phyloP scores from a whole-genome alignment of 805 yeast genomes.

The Wickerhamomyces hampshirensis region DNA sequence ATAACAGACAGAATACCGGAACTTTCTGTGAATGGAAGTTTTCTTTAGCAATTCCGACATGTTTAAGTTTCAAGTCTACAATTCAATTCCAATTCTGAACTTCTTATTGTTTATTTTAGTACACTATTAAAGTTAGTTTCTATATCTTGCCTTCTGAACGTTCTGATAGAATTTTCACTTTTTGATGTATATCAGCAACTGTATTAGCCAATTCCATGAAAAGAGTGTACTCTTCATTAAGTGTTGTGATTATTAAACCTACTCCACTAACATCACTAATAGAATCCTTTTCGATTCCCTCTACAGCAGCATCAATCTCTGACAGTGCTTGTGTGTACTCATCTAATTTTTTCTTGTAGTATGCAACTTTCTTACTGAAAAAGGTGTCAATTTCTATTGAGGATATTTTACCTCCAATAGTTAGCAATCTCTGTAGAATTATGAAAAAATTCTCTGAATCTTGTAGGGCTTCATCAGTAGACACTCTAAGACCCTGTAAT shows the following conservation, averaged over 20 bases:
- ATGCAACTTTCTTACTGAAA: slow-evolving; percentile 39
- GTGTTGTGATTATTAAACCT: slow-evolving; percentile 52
- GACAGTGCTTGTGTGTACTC: slow-evolving; percentile 41
- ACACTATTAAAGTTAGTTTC: too few relatives aligned
- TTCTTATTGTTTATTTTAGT: too few relatives aligned
- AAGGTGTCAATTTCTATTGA: slow-evolving; percentile 54
- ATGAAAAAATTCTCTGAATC: slow-evolving; percentile 52
- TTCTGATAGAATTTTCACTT: slow-evolving; percentile 30
- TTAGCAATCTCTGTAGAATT: slow-evolving; percentile 43
- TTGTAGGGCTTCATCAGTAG: slow-evolving; percentile 32
- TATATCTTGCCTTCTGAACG: slow-evolving; percentile 13
- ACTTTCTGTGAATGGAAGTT: too few relatives aligned
- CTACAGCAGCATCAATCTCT: slow-evolving; percentile 59
- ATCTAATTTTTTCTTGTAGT: slow-evolving; percentile 39
- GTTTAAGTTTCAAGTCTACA: too few relatives aligned
- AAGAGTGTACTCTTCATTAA: slow-evolving; percentile 61
- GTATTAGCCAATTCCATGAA: slow-evolving; percentile 74
- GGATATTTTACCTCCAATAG: slow-evolving; percentile 54
- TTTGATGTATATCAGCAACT: slow-evolving; percentile 65
- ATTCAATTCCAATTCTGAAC: too few relatives aligned
- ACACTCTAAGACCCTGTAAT: slow-evolving; percentile 39
- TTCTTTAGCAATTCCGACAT: too few relatives aligned
- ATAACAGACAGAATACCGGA: not conserved
- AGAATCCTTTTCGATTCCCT: slow-evolving; percentile 52
- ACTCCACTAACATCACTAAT: slow-evolving; percentile 36